These are phyloP conservation scores for Pinus tabuliformis DNA, from an alignment of 75 land plant species.

Conservation along the genomic window DNA sequence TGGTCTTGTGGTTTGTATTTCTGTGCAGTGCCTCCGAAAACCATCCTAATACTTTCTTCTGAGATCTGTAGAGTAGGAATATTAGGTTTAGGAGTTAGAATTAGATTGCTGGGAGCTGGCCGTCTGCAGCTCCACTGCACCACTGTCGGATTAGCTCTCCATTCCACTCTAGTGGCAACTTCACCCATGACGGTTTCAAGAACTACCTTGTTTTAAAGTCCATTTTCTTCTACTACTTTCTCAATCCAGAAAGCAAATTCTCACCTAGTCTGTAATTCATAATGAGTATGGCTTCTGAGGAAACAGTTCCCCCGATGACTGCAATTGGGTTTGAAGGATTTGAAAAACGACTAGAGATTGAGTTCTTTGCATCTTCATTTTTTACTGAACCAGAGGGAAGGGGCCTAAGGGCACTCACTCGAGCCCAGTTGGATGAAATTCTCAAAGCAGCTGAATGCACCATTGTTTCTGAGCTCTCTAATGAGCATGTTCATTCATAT, in stretches of 20 bases:
- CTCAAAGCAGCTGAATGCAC: constrained; percentile 58
- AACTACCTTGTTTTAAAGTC: background rate
- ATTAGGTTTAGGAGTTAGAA: background rate
- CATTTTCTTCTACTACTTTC: background rate
- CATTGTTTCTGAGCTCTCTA: constrained; percentile 52
- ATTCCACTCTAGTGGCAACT: background rate
- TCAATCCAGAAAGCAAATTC: background rate
- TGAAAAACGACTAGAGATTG: constrained; percentile 62
- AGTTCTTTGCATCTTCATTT: constrained; percentile 31
- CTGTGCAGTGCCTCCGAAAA: no score
- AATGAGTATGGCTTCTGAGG: constrained; percentile 3
- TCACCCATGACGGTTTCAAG: background rate
- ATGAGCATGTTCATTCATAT: constrained; percentile 53
- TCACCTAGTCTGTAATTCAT: background rate
- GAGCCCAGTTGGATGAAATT: constrained; percentile 44
- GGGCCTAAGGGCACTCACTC: constrained; percentile 48
- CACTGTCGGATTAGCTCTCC: constrained; percentile 4
- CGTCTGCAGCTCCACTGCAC: background rate
- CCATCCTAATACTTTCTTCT: background rate
- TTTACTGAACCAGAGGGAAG: constrained; percentile 38
- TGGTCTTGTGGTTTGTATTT: no score
- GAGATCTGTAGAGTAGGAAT: background rate
- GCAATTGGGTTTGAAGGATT: constrained; percentile 66
- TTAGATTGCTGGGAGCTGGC: background rate
- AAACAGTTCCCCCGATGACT: background rate